Evolutionary conservation across 305 asterid genomes (phyloP).

Genomic region (Coffea humblotiana): DNA sequence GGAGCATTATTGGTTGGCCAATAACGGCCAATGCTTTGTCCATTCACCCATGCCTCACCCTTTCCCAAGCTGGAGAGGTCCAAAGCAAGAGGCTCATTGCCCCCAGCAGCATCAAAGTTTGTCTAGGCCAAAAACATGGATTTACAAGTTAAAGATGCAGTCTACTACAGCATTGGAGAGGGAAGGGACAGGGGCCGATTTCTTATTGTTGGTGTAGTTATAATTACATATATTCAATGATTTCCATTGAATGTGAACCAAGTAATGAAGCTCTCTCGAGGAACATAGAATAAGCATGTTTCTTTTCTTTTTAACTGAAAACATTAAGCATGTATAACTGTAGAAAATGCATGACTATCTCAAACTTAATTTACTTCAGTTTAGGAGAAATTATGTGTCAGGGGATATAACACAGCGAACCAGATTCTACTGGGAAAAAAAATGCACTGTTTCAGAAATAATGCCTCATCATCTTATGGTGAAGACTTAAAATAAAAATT

Average conservation of each 20-base stretch:
- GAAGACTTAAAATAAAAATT: background rate
- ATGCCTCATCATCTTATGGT: background rate
- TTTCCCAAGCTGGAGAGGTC: constrained; percentile 81
- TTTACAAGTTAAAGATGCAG: background rate
- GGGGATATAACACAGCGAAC: no score
- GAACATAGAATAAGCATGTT: background rate
- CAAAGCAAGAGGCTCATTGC: constrained; percentile 66
- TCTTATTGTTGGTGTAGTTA: background rate
- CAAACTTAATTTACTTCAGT: no score
- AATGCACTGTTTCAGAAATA: no score
- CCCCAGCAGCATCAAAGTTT: constrained; percentile 63
- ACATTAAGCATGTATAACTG: no score
- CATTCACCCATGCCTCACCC: constrained; percentile 95
- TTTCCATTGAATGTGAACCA: background rate
- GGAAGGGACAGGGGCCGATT: background rate
- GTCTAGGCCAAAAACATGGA: constrained; percentile 39
- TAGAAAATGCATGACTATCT: no score
- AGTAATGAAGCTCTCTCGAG: background rate
- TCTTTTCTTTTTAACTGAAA: background rate
- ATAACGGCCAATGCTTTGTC: constrained; percentile 89
- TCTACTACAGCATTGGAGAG: background rate
- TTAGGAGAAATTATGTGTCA: no score
- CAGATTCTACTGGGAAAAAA: no score
- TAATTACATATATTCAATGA: background rate
- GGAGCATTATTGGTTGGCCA: constrained; percentile 70